A percentile compares a stretch with the other conserved stretches of the same genome.
These are phyloP conservation scores for Leptomonas pyrrhocoris DNA, from an alignment of 208 protist species.

Conservation along the genomic window DNA sequence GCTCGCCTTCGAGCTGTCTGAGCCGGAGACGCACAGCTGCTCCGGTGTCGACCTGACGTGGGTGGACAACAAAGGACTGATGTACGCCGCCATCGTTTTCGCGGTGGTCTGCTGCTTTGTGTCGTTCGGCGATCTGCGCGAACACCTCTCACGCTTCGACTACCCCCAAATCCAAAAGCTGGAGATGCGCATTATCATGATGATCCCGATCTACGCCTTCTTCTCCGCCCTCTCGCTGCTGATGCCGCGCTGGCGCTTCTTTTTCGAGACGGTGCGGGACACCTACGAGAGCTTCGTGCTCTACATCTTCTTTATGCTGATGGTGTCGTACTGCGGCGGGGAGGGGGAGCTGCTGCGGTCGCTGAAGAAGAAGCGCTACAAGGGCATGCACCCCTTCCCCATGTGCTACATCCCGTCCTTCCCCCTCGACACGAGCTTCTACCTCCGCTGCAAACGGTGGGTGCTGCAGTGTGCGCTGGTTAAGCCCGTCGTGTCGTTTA, in stretches of 20 bases:
- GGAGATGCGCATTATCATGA: slow-evolving; percentile 85
- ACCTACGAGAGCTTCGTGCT: slow-evolving; percentile 92
- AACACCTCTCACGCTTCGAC: slow-evolving; percentile 78
- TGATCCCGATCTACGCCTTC: slow-evolving; percentile 89
- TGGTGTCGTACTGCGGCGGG: slow-evolving; percentile 87
- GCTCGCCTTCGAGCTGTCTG: slow-evolving; percentile 17
- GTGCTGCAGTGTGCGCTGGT: slow-evolving; percentile 91
- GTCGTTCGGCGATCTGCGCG: slow-evolving; percentile 62
- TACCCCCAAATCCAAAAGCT: slow-evolving; percentile 80
- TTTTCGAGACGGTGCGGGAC: slow-evolving; percentile 82
- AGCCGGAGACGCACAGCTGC: background rate
- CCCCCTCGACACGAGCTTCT: slow-evolving; percentile 72
- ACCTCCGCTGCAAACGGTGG: slow-evolving; percentile 87
- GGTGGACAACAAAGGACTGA: slow-evolving; percentile 48
- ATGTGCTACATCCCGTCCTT: slow-evolving; percentile 73
- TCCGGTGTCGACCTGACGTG: slow-evolving; percentile 60
- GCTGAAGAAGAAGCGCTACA: slow-evolving; percentile 79
- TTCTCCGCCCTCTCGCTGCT: slow-evolving; percentile 73
- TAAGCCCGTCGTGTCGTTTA: slow-evolving; percentile 74
- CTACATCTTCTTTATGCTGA: slow-evolving; percentile 92
- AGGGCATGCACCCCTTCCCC: slow-evolving; percentile 72
- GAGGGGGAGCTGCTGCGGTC: slow-evolving; percentile 81
- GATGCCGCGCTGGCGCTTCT: slow-evolving; percentile 63
- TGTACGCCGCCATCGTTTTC: slow-evolving; percentile 52
- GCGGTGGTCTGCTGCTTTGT: slow-evolving; percentile 64